Conservation (phyloP, 805 yeast species). For the Candida nemodendra region DNA sequence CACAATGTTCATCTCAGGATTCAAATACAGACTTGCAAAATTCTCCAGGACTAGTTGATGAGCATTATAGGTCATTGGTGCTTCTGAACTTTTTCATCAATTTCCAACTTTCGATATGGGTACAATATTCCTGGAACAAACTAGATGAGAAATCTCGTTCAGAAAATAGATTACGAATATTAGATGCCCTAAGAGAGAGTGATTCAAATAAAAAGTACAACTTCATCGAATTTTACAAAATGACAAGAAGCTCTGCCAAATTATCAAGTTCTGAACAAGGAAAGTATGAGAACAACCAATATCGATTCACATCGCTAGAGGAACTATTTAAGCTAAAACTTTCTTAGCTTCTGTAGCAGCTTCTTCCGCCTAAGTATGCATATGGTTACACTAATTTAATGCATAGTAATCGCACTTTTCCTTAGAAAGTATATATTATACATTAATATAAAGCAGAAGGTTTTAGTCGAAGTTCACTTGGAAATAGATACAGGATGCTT, state of each 20-base stretch:
- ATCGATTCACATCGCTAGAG: background rate
- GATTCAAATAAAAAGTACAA: constrained; percentile 9
- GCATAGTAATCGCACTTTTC: too few species aligned
- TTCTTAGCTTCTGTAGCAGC: too few species aligned
- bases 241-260: constrained; percentile 3
- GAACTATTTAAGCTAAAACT: constrained; percentile 6
- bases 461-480: too few species aligned
- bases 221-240: constrained; percentile 5
- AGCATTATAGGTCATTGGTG: constrained; percentile 5
- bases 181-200: constrained; percentile 4
- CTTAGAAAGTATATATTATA: too few species aligned
- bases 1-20: background rate
- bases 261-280: constrained; percentile 1
- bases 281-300: constrained; percentile 1
- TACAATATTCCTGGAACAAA: constrained; percentile 12
- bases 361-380: too few species aligned
- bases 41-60: constrained; percentile 2
- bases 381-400: too few species aligned
- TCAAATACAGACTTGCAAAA: background rate
- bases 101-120: constrained; percentile 17
- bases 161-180: constrained; percentile 2
- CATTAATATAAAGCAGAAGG: too few species aligned
- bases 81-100: constrained; percentile 12
- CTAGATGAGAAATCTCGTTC: background rate
- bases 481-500: too few species aligned